Base-by-base conservation (phyloP, 2,329 filamentous ascomycete species). In the Diaporthe sp. region DNA sequence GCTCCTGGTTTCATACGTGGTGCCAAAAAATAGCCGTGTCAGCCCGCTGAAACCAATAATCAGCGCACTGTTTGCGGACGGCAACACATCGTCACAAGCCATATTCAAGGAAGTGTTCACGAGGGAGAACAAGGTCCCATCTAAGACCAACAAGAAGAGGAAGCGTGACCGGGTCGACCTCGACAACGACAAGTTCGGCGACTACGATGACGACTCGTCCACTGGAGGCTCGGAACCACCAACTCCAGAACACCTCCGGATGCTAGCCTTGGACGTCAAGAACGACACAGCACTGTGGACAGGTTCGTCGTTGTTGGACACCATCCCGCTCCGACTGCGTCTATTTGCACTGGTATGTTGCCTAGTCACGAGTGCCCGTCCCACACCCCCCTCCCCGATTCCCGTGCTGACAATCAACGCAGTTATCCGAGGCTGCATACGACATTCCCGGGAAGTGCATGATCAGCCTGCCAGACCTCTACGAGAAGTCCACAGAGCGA, bases 21-120 rank as follows among this genome's bases (percentile, higher is more conserved):
- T 70, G 53, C 71, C 73, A 25, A 83, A 4, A 85, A 87, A 59
- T 80, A 84, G 50, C 73, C 81, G 87, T 59, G 86, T 87, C 74
- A 85, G 87, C 76, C 79, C 85, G 66, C 78, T 87, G 70, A 88
- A 87, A 73, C 87, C 88, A 44, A 88, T 95, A 15, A 85, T 94
- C 74, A 89, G 90, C 76, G 92, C 93, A 1, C 85, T 95, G 8
- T 89, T 95, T 70, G 91, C 93, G 0, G 91, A 93, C 77, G 93
- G 92, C 2, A 85, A 84, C 37, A 80, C 85, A n/a, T 82, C 89
- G 22, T 85, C 85, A 3, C 81, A 87, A 53, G 87, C 85, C 1
- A 85, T 89, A 10, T 95, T 91, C 78, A 86, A 85, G 3, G 91
- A 94, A 79, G 84, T 96, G 5, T 96, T 94, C 83, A 86, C 88